phyloP scores from a whole-genome alignment of 2,329 filamentous ascomycete species.

The Botryotinia calthae region DNA sequence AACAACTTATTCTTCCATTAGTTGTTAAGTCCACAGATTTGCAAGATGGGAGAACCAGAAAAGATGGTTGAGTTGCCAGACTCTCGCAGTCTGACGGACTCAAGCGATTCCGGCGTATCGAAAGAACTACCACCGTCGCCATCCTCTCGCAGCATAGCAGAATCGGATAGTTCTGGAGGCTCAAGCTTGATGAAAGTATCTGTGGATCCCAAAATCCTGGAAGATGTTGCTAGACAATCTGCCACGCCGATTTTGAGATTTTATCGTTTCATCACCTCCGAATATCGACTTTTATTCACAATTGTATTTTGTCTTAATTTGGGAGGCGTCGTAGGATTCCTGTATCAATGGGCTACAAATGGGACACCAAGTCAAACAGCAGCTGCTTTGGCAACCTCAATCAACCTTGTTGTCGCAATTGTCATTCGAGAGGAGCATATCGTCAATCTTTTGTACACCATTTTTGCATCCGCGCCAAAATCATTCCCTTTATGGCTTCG shows the following conservation, averaged over 20 bases:
- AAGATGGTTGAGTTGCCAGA: background rate
- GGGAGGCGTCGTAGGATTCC: conserved; percentile 40
- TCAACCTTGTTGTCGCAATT: conserved; percentile 45
- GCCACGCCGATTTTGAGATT: conserved; percentile 10
- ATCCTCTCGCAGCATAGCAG: background rate
- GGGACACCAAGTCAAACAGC: conserved; percentile 8
- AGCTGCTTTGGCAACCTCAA: conserved; percentile 21
- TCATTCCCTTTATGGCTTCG: conserved; percentile 49
- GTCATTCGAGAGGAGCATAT: conserved; percentile 53
- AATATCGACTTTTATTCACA: conserved; percentile 56
- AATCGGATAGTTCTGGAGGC: conserved; percentile 2
- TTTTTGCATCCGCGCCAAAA: conserved; percentile 47
- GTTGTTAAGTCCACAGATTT: background rate
- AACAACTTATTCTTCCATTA: background rate
- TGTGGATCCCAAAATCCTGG: conserved; percentile 4
- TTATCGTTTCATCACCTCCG: conserved; percentile 17
- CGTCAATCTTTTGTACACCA: conserved; percentile 50
- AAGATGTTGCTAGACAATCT: conserved; percentile 15
- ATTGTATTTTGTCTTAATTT: conserved; percentile 52
- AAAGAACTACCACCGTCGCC: background rate
- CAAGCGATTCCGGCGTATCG: background rate
- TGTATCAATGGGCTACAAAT: conserved; percentile 26
- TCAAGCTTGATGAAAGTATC: conserved; percentile 9
- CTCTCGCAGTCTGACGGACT: background rate
- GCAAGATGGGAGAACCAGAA: conserved; percentile 8